These are phyloP conservation scores for Solanum peruvianum DNA, from an alignment of 257 asterid species.

Conservation along the genomic window DNA sequence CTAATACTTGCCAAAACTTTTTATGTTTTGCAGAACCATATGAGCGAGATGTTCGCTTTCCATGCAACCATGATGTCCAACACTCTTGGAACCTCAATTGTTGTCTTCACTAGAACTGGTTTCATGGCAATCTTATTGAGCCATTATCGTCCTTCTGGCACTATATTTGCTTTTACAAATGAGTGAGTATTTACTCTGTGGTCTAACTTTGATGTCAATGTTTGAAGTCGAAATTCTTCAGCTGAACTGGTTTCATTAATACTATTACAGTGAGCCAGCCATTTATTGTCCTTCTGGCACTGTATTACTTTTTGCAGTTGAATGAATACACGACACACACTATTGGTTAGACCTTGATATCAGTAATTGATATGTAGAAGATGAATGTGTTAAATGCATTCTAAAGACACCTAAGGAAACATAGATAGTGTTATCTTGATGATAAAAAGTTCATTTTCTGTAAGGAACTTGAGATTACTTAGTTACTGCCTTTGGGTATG, in stretches of 20 bases:
- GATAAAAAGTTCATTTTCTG: neutral
- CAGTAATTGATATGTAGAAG: neutral
- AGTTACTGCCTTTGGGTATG: neutral
- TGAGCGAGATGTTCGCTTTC: constrained; percentile 98
- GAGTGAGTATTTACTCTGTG: constrained; percentile 44
- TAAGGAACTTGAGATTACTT: neutral
- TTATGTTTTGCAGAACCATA: constrained; percentile 64
- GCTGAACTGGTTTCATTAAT: neutral
- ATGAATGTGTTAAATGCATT: neutral
- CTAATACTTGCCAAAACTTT: neutral
- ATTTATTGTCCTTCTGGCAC: neutral
- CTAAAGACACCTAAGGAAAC: neutral
- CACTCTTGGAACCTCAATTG: constrained; percentile 86
- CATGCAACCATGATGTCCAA: constrained; percentile 98
- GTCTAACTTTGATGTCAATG: neutral
- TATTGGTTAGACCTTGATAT: neutral
- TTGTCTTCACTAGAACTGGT: constrained; percentile 90
- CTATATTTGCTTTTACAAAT: constrained; percentile 92
- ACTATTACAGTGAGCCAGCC: neutral
- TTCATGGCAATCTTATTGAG: constrained; percentile 92
- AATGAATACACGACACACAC: neutral
- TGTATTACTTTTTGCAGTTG: neutral
- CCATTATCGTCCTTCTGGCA: constrained; percentile 94
- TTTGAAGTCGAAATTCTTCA: neutral
- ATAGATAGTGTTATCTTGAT: neutral